Percentiles rank a stretch among this genome's conserved stretches.
phyloP scores from a whole-genome alignment of 352 stramenopile species.

The Pythium plurisporium region DNA sequence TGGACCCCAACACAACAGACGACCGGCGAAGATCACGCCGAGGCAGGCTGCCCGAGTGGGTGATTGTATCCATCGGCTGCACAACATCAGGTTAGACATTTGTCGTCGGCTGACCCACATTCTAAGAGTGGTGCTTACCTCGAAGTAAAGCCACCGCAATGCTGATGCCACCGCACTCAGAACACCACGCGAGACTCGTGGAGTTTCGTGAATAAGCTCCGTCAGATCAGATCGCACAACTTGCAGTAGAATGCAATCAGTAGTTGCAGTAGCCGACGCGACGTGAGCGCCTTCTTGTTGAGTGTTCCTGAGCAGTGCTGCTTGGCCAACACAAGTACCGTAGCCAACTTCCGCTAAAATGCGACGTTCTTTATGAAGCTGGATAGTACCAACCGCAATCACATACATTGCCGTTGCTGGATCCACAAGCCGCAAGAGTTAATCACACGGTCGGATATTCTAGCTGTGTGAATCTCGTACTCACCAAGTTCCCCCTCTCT shows the following conservation, averaged over 20 bases:
- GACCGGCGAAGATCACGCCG: conserved; percentile 42
- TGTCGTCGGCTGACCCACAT: not conserved
- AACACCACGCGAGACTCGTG: conserved; percentile 67
- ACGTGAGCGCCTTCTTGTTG: conserved; percentile 67
- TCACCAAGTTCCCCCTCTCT: conserved; percentile 58
- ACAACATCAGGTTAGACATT: not conserved
- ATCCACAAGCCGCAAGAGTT: not conserved
- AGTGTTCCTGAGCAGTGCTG: conserved; percentile 59
- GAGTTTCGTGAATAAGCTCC: conserved; percentile 66
- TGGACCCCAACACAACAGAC: conserved; percentile 20
- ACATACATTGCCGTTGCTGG: conserved; percentile 77
- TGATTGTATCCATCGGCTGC: conserved; percentile 57
- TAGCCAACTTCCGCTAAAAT: conserved; percentile 63
- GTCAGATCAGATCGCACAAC: conserved; percentile 68
- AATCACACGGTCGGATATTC: not conserved
- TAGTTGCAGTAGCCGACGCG: conserved; percentile 60
- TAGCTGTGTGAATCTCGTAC: not conserved
- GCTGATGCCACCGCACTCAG: conserved; percentile 74
- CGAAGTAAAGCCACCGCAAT: conserved; percentile 71
- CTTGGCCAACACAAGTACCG: conserved; percentile 74
- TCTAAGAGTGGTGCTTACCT: conserved; percentile 33
- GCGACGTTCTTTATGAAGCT: conserved; percentile 70
- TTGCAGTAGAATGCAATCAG: conserved; percentile 66
- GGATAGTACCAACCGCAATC: conserved; percentile 60
- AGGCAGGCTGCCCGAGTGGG: conserved; percentile 60